Base-by-base conservation (phyloP, 2,329 filamentous ascomycete genomes). In the Drechslerella dactyloides region DNA sequence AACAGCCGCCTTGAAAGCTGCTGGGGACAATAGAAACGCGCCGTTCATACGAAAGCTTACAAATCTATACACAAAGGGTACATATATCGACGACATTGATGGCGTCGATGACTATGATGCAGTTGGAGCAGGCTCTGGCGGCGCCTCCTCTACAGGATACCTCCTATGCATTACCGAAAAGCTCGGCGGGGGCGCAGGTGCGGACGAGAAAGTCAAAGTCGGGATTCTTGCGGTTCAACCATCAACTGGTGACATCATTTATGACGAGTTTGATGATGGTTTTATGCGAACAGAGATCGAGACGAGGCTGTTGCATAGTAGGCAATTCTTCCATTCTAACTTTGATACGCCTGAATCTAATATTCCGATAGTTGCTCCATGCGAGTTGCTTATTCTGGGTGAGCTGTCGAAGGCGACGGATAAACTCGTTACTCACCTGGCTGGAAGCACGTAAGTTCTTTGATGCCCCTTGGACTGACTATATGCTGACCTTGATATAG, bases 271-370 rank as follows among this genome's bases (percentile, higher is more conserved):
- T 76, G 91, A 97, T 76, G 94, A 99, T 77, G 92, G 93, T 1
- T 97, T 97, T 81, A 96, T 99, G 93, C 85, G 94, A 54, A 92
- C 89, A 76, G 94, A 99, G 78, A 90, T 99, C 35, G 94, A 99
- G 81, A 99, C 94, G 0, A 84, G 94, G n/a, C 82, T 99, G 24
- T 82, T 99, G 30, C 94, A 99, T 78, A 96, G 74, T 75, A 68
- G 52, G 74, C 48, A 68, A 56, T 70, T 48, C n/a, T 30, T 27
- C 30, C 0, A 2, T 23, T 44, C 23, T n/a, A 37, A 19, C 17
- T 4, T 11, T 23, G 15, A 23, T 24, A 40, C 2, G n/a, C 27
- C 15, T 24, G 7, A 55, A 46, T 19, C 53, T 62, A 23, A 56
- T 21, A 24, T 5, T 2, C n/a, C 27, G 17, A 15, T 52, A 75